These are phyloP conservation scores for Cystofilobasidium capitatum DNA, from an alignment of 768 basidiomycete species.

Conservation along the genomic window DNA sequence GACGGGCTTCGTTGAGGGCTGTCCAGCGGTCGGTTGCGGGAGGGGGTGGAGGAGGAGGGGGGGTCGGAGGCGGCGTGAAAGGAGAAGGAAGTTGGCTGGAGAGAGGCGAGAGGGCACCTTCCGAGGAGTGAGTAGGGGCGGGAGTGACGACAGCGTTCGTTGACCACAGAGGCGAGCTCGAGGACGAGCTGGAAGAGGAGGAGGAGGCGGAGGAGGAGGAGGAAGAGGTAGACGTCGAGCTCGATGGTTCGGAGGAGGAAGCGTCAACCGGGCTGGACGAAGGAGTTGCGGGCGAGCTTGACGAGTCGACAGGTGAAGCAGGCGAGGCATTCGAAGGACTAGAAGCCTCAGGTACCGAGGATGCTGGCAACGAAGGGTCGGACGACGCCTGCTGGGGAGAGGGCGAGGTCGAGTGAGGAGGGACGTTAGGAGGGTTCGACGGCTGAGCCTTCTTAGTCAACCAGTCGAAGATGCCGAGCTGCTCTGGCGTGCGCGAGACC, in stretches of 20 bases:
- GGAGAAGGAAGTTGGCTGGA: not conserved
- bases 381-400: not conserved
- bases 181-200: not conserved
- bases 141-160: no score
- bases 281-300: no score
- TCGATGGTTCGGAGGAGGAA: not conserved
- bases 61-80: not conserved
- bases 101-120: not conserved
- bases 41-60: not conserved
- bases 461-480: constrained; percentile 4
- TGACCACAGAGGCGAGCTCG: not conserved
- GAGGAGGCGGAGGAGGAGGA: not conserved
- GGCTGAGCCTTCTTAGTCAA: not conserved
- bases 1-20: not conserved
- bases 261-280: not conserved
- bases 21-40: not conserved
- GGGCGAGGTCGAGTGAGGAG: not conserved
- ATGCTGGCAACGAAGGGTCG: not conserved
- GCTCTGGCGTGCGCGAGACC: not conserved
- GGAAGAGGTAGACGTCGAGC: not conserved
- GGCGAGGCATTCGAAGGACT: no score
- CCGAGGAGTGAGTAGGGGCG: not conserved
- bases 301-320: no score
- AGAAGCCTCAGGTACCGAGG: not conserved
- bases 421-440: not conserved